Percentiles rank a stretch among this genome's conserved stretches.
Conservation (phyloP, 2,329 filamentous ascomycete species). For the Aschersonia sp. region DNA sequence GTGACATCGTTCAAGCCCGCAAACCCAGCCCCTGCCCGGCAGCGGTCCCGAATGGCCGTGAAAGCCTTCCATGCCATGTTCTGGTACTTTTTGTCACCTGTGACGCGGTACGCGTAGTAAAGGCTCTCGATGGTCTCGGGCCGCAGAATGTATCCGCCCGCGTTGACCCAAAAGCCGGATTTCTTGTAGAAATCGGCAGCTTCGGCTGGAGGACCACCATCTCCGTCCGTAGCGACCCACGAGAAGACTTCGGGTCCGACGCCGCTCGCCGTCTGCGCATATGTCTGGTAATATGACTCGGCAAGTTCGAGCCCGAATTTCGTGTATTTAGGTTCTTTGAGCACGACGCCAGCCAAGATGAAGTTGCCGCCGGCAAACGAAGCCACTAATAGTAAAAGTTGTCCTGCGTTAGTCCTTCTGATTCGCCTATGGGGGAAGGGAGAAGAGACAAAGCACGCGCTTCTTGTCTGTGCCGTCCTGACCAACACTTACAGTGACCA, state of each 20-base stretch:
- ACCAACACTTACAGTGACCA: constrained; percentile 29
- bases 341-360: constrained; percentile 61
- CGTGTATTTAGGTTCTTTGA: constrained; percentile 50
- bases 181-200: constrained; percentile 57
- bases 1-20: constrained; percentile 54
- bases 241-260: constrained; percentile 64
- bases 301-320: constrained; percentile 62
- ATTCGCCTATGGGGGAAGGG: no score
- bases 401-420: neutral
- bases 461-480: no score
- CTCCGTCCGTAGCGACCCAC: constrained; percentile 35
- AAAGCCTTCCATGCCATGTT: constrained; percentile 79
- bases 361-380: constrained; percentile 82
- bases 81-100: constrained; percentile 59
- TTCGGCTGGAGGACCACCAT: constrained; percentile 27
- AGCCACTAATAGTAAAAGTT: constrained; percentile 34
- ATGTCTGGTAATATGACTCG: constrained; percentile 60
- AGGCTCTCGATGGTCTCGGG: constrained; percentile 74
- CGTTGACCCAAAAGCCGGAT: constrained; percentile 12
- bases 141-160: constrained; percentile 47
- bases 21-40: constrained; percentile 51
- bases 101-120: constrained; percentile 77
- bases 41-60: constrained; percentile 47
- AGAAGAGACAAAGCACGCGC: no score
- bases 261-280: constrained; percentile 50